Evolutionary conservation across 805 yeast genomes (phyloP).

Genomic region (Yamadazyma insecticola): DNA sequence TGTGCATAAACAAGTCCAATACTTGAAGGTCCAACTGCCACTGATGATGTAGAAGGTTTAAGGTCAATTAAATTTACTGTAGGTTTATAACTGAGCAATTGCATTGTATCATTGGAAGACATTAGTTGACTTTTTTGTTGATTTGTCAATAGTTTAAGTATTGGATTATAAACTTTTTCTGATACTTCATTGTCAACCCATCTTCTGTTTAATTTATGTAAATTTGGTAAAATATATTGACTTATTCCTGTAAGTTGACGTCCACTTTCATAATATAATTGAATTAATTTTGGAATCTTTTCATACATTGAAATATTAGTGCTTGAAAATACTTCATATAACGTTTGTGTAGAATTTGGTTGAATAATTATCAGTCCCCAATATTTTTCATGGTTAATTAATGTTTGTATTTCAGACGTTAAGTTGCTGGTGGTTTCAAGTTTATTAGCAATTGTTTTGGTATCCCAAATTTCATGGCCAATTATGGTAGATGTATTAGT

Average conservation of each 20-base stretch:
- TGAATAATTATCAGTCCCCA: slow-evolving; percentile 26
- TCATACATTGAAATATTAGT: slow-evolving; percentile 11
- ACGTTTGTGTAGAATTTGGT: slow-evolving; percentile 21
- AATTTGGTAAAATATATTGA: slow-evolving; percentile 22
- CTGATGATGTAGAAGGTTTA: slow-evolving; percentile 16
- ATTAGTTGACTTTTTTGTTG: slow-evolving; percentile 11
- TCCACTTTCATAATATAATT: slow-evolving; percentile 22
- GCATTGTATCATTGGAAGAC: slow-evolving; percentile 12
- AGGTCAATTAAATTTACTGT: slow-evolving; percentile 17
- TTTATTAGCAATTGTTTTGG: no score
- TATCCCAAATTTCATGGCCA: no score
- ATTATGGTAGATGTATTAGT: no score
- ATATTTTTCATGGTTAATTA: slow-evolving; percentile 25
- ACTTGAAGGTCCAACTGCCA: slow-evolving; percentile 28
- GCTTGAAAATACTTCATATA: slow-evolving; percentile 14
- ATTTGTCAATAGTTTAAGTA: slow-evolving; percentile 12
- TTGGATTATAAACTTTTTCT: slow-evolving; percentile 14
- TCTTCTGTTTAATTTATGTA: slow-evolving; percentile 11
- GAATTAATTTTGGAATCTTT: slow-evolving; percentile 12
- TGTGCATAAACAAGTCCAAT: slow-evolving; percentile 29
- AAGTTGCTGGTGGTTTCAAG: no score
- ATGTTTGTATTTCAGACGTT: no score
- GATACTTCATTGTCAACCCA: slow-evolving; percentile 21
- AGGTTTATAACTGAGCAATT: slow-evolving; percentile 18
- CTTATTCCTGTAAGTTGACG: slow-evolving; percentile 27